Conservation (phyloP, 2,329 filamentous ascomycete genomes). For the Talaromyces sp. region DNA sequence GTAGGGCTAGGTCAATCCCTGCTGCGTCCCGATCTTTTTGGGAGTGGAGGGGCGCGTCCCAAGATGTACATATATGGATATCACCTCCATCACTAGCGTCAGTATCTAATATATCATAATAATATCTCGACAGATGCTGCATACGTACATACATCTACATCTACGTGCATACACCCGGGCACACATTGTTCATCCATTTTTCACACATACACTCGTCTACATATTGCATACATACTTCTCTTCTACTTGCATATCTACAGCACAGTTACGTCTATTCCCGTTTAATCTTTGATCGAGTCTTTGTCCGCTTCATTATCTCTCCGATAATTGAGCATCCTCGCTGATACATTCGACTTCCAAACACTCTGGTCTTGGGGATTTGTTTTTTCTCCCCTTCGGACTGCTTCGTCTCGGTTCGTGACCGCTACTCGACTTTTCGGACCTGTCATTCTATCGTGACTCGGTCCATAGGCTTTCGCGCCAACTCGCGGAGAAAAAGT, state of each 20-base stretch:
- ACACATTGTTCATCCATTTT: conserved; percentile 3
- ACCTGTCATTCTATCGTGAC: background rate
- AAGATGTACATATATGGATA: conserved; percentile 12
- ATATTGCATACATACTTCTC: background rate
- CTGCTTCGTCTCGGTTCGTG: conserved; percentile 4
- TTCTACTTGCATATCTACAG: conserved; percentile 1
- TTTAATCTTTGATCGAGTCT: background rate
- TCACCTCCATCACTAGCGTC: background rate
- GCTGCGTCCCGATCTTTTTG: conserved; percentile 3
- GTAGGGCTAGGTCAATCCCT: conserved; percentile 2
- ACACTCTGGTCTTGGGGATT: background rate
- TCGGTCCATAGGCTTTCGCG: background rate
- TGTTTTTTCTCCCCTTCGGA: background rate
- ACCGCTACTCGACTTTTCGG: conserved; percentile 10
- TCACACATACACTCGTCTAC: conserved; percentile 2
- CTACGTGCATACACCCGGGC: background rate
- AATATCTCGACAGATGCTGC: conserved; percentile 1
- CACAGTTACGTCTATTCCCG: background rate
- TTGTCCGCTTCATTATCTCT: background rate
- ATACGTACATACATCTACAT: conserved; percentile 3
- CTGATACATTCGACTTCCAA: background rate
- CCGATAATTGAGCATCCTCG: background rate
- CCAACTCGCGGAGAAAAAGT: background rate
- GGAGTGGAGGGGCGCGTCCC: conserved; percentile 1
- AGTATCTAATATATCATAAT: conserved; percentile 13